Base-by-base conservation (phyloP, 768 basidiomycete genomes). In the Mycena galopus region DNA sequence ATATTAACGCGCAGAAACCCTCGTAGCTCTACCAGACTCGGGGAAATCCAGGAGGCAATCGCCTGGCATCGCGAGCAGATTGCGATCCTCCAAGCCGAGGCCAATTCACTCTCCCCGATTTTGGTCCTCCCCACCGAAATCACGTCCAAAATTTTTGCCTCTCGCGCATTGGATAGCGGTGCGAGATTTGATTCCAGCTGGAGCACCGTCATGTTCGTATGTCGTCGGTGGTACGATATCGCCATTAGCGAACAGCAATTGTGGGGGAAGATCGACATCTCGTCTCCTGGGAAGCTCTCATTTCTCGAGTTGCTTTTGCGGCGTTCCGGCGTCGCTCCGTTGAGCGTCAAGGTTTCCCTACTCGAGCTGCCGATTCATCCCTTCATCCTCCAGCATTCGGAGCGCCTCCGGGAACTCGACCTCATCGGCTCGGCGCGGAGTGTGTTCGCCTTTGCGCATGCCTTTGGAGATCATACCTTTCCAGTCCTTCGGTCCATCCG, bases 61-160 rank as follows among this genome's bases (percentile, higher is more conserved):
- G 62, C 39, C 0, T 71, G 63, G 62, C 69, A 71, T 42, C 65
- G 65, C 56, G 17, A n/a, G 10, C 69, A 71, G 27, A 71, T 71
- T 35, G 25, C 69, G 0, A 35, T 65, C 7, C 17, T 71, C 23
- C 65, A 71, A 32, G 44, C 55, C 23, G 47, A 55, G 29, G 12
- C 19, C 0, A 71, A 71, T 25, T 16, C 44, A 27, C n/a, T 1
- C 63, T 71, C 23, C 69, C 69, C 27, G 65, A 71, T 47, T 62
- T 65, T n/a, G n/a, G n/a, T n/a, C n/a, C n/a, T n/a, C n/a, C n/a
- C n/a, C n/a, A n/a, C n/a, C n/a, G n/a, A n/a, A n/a, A 21, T 71
- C 23, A 14, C 65, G 10, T 25, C 44, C 33, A 33, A 51, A 14
- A 65, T 71, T 7, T 50, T 71, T 12, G 21, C 2, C 6, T 7